Conservation (phyloP, 2,329 filamentous ascomycete species). For the Sporothrix humicola region DNA sequence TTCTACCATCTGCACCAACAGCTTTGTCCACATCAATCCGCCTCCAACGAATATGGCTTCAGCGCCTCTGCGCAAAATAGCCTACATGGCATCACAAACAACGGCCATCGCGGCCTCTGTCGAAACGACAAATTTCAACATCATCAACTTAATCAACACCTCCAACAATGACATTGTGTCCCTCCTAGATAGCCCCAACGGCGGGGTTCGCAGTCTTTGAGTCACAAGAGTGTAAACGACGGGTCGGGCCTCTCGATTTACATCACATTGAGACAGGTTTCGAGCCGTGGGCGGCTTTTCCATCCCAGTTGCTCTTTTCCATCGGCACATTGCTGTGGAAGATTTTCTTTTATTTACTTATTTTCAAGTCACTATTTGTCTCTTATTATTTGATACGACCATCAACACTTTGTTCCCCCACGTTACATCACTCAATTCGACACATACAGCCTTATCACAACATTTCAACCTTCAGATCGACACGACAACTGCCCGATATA, state of each 20-base stretch:
- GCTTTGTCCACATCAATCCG: not conserved
- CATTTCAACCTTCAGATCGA: not conserved
- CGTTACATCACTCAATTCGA: not conserved
- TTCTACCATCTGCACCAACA: not conserved
- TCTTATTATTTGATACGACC: not conserved
- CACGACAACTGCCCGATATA: not conserved
- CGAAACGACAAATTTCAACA: slow-evolving; percentile 27
- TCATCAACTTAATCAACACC: slow-evolving; percentile 20
- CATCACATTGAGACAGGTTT: slow-evolving; percentile 37
- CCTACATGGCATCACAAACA: slow-evolving; percentile 19
- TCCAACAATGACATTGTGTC: slow-evolving; percentile 32
- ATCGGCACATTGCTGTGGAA: not conserved
- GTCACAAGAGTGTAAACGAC: slow-evolving; percentile 31
- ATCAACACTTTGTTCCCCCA: not conserved
- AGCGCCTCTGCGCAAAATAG: slow-evolving; percentile 26
- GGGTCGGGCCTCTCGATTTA: slow-evolving; percentile 40
- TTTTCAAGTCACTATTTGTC: not conserved
- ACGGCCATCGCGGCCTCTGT: slow-evolving; percentile 7
- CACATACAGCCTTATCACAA: slow-evolving; percentile 9
- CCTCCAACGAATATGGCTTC: slow-evolving; percentile 31
- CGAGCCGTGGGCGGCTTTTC: slow-evolving; percentile 35
- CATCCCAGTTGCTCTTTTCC: slow-evolving; percentile 16
- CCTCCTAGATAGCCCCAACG: slow-evolving; percentile 56
- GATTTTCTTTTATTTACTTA: not conserved
- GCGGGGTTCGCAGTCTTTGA: slow-evolving; percentile 55